Evolutionary conservation across 345 rosid species (phyloP).

Genomic region (Conringia planisiliqua): DNA sequence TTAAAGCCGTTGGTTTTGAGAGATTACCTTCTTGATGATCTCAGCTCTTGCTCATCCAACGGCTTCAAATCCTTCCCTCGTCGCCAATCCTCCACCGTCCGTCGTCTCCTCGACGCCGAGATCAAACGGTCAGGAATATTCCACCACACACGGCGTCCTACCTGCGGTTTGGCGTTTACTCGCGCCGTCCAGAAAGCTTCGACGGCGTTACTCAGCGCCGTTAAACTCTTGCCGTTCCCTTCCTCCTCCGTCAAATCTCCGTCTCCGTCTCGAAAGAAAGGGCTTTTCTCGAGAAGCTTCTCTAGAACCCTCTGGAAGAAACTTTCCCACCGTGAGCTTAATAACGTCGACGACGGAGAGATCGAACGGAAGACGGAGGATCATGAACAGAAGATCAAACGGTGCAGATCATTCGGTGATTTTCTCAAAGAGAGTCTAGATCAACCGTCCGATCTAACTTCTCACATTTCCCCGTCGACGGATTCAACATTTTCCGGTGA

Average conservation of each 20-base stretch:
- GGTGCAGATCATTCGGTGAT: slow-evolving; percentile 43
- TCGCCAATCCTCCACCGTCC: slow-evolving; percentile 45
- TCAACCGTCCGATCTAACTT: slow-evolving; percentile 29
- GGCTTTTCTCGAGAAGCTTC: slow-evolving; percentile 38
- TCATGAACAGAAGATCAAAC: slow-evolving; percentile 22
- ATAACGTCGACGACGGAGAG: background rate
- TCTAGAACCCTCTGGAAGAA: slow-evolving; percentile 52
- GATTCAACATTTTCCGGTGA: background rate
- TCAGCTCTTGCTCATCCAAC: slow-evolving; percentile 80
- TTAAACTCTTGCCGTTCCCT: slow-evolving; percentile 51
- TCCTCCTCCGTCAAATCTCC: slow-evolving; percentile 13
- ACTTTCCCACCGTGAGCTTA: background rate
- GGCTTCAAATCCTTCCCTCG: slow-evolving; percentile 86
- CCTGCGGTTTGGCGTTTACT: slow-evolving; percentile 28
- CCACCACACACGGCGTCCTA: slow-evolving; percentile 20
- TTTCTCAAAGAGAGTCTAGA: slow-evolving; percentile 42
- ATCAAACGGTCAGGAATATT: slow-evolving; percentile 30
- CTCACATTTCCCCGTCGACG: background rate
- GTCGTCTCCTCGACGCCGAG: slow-evolving; percentile 52
- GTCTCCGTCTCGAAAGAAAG: slow-evolving; percentile 25
- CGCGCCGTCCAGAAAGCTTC: slow-evolving; percentile 70
- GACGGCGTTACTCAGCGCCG: slow-evolving; percentile 48
- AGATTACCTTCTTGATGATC: slow-evolving; percentile 72
- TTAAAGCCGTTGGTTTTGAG: slow-evolving; percentile 51
- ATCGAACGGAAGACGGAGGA: background rate